A percentile compares a stretch with the other conserved stretches of the same genome.
Evolutionary conservation across 1,139 yeast species (phyloP).

Genomic region (Taphrina sp.): DNA sequence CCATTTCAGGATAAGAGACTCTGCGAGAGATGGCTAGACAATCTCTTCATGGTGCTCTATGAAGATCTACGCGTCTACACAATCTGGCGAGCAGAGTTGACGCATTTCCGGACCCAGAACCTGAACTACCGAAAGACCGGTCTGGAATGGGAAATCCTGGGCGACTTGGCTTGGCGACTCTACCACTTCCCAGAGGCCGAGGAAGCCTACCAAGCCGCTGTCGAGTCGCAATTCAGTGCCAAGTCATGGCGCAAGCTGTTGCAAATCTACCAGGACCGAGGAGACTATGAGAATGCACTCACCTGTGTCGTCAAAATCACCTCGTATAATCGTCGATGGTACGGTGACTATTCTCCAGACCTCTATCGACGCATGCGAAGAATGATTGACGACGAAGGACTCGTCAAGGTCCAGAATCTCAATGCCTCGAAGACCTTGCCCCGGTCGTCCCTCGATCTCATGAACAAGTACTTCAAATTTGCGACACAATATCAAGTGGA

Average conservation of each 20-base stretch:
- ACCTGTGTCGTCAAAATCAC: conserved; percentile 71
- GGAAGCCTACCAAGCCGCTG: conserved; percentile 71
- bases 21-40: conserved; percentile 94
- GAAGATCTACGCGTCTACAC: conserved; percentile 84
- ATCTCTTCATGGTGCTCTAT: conserved; percentile 77
- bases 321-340: conserved; percentile 98
- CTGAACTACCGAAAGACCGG: conserved; percentile 74
- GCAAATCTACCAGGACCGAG: conserved; percentile 53
- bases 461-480: conserved; percentile 37
- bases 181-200: conserved; percentile 78
- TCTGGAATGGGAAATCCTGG: conserved; percentile 91
- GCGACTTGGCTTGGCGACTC: conserved; percentile 73
- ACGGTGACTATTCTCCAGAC: conserved; percentile 53
- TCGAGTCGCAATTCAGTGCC: conserved; percentile 77
- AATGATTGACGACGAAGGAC: conserved; percentile 32
- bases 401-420: conserved; percentile 37
- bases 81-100: conserved; percentile 88
- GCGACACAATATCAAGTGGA: conserved; percentile 37
- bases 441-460: conserved; percentile 36
- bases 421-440: conserved; percentile 38
- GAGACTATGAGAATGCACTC: conserved; percentile 53
- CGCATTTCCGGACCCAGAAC: conserved; percentile 74
- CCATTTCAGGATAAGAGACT: conserved; percentile 70
- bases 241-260: conserved; percentile 74
- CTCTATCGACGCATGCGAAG: conserved; percentile 19